phyloP scores from a whole-genome alignment of 2,329 filamentous ascomycete genomes.

The Xylaria sp. region DNA sequence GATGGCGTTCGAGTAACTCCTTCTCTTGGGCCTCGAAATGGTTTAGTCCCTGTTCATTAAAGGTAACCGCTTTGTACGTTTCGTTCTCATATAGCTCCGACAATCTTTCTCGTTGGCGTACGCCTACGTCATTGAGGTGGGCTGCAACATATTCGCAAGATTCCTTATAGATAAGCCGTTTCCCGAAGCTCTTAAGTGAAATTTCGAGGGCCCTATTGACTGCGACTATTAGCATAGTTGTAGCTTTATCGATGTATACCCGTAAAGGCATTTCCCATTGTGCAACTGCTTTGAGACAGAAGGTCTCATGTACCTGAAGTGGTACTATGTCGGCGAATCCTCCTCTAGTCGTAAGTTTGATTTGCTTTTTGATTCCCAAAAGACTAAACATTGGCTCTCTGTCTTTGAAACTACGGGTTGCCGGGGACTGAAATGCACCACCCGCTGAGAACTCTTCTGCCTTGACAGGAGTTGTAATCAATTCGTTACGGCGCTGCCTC shows the following conservation, averaged over 20 bases:
- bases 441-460: background rate
- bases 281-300: constrained; percentile 58
- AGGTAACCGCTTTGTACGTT: constrained; percentile 58
- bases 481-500: background rate
- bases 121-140: constrained; percentile 48
- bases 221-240: constrained; percentile 48
- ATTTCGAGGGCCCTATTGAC: constrained; percentile 51
- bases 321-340: constrained; percentile 62
- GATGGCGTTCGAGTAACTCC: constrained; percentile 46
- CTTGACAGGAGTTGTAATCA: constrained; percentile 18
- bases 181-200: constrained; percentile 52
- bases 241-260: constrained; percentile 40
- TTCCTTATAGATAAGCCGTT: constrained; percentile 54
- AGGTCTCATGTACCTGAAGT: constrained; percentile 60
- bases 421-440: background rate
- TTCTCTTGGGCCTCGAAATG: constrained; percentile 19
- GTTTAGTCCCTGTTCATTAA: constrained; percentile 48
- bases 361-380: constrained; percentile 56
- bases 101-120: constrained; percentile 45
- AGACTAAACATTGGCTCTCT: constrained; percentile 33
- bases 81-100: constrained; percentile 56
- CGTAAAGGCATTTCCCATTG: constrained; percentile 61
- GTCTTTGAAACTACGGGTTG: background rate
- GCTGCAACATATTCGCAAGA: constrained; percentile 47
- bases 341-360: constrained; percentile 56